Conservation (phyloP, 164 flowering plant species). For the Akebia trifoliata region DNA sequence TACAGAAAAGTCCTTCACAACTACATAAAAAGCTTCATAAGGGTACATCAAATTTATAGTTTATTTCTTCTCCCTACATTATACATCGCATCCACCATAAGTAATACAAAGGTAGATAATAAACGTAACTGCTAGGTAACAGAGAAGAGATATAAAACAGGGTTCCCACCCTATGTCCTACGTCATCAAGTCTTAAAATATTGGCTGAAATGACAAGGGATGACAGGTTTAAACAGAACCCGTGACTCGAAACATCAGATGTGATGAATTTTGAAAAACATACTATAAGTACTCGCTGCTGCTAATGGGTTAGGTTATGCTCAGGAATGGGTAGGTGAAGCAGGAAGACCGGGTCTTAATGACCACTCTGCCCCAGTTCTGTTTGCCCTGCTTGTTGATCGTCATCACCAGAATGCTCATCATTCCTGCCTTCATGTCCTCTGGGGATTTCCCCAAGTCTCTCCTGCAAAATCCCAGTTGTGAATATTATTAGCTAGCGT, state of each 20-base stretch:
- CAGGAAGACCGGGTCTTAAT: slow-evolving; percentile 17
- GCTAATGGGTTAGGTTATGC: slow-evolving; percentile 50
- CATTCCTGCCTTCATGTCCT: slow-evolving; percentile 48
- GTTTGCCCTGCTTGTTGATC: slow-evolving; percentile 34
- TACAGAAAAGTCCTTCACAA: neutral
- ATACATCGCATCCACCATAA: slow-evolving; percentile 15
- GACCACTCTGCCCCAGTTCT: slow-evolving; percentile 34
- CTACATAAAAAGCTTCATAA: slow-evolving; percentile 9
- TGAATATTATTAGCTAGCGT: neutral
- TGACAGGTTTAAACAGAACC: slow-evolving; percentile 19
- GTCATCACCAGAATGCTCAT: slow-evolving; percentile 29
- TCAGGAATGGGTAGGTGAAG: slow-evolving; percentile 16
- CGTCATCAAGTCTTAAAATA: slow-evolving; percentile 15
- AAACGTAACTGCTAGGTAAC: slow-evolving; percentile 2
- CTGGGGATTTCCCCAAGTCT: slow-evolving; percentile 58
- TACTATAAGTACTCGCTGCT: slow-evolving; percentile 28
- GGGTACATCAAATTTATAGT: slow-evolving; percentile 6
- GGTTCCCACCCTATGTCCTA: slow-evolving; percentile 20
- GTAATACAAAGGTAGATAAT: slow-evolving; percentile 12
- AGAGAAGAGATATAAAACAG: slow-evolving; percentile 6
- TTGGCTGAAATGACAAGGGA: slow-evolving; percentile 17
- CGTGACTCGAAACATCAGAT: slow-evolving; percentile 35
- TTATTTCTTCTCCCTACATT: slow-evolving; percentile 13
- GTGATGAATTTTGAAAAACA: slow-evolving; percentile 27
- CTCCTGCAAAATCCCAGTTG: slow-evolving; percentile 47